These are phyloP conservation scores for Kuraishia capsulata DNA, from an alignment of 805 yeast genomes.

Conservation along the genomic window DNA sequence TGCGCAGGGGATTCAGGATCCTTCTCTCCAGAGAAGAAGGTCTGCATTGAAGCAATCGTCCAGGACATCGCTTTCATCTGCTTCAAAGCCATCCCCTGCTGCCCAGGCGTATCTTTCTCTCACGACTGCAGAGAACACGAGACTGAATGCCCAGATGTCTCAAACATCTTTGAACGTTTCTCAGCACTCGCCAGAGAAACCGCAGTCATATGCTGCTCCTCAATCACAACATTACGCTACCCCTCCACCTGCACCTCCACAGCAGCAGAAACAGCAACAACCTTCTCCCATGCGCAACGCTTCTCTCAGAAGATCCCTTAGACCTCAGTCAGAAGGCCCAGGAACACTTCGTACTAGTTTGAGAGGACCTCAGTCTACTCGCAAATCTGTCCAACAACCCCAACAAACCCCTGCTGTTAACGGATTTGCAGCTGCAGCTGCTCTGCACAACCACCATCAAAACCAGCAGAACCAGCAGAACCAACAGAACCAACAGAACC, in stretches of 20 bases:
- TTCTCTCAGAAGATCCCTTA: conserved; percentile 5
- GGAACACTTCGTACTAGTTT: not conserved
- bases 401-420: conserved; percentile 17
- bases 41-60: conserved; percentile 36
- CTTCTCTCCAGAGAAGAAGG: conserved; percentile 20
- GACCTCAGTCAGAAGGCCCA: conserved; percentile 14
- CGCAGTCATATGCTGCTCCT: conserved; percentile 4
- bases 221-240: conserved; percentile 5
- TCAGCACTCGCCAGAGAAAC: conserved; percentile 7
- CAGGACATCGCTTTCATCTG: not conserved
- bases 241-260: conserved; percentile 6
- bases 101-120: conserved; percentile 57
- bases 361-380: not conserved
- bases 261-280: conserved; percentile 5
- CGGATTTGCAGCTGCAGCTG: not conserved
- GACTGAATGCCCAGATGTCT: conserved; percentile 54
- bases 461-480: conserved; percentile 6
- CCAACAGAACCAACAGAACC: conserved; percentile 8
- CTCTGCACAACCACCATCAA: conserved; percentile 4
- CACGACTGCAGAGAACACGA: conserved; percentile 73
- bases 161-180: conserved; percentile 24
- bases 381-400: conserved; percentile 21
- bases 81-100: conserved; percentile 30
- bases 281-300: conserved; percentile 1
- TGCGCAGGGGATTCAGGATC: conserved; percentile 4